These are phyloP conservation scores for Haplosporangium gracile DNA, from an alignment of 192 early-diverging fungal species.

Conservation along the genomic window DNA sequence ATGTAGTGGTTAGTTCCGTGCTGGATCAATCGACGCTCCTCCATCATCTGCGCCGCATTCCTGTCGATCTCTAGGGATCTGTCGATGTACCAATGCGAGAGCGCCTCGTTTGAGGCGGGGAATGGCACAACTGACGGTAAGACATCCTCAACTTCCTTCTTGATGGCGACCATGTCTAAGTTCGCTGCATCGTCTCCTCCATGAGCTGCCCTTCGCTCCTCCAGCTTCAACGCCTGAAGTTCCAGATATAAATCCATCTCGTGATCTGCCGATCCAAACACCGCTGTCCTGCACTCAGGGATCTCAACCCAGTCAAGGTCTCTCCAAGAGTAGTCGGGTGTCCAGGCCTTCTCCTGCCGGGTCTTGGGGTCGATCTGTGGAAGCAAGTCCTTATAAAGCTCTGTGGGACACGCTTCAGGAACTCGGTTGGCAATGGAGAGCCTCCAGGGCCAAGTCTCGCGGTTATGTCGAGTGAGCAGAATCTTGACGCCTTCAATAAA, in stretches of 20 bases:
- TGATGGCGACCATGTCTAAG: conserved; percentile 39
- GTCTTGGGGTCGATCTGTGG: conserved; percentile 36
- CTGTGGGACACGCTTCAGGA: conserved; percentile 68
- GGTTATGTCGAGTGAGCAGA: conserved; percentile 72
- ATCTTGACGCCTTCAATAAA: conserved; percentile 69
- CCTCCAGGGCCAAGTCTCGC: conserved; percentile 70
- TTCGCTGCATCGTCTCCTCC: conserved; percentile 38
- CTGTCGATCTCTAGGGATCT: conserved; percentile 69
- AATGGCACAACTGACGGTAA: conserved; percentile 57
- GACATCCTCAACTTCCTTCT: conserved; percentile 53
- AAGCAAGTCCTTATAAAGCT: conserved; percentile 56
- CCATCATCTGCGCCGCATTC: conserved; percentile 62
- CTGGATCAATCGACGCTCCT: conserved; percentile 67
- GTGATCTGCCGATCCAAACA: conserved; percentile 54
- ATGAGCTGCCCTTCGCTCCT: conserved; percentile 47
- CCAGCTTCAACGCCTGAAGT: conserved; percentile 29
- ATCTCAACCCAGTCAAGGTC: conserved; percentile 71
- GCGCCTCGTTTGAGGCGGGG: conserved; percentile 58
- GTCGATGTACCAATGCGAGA: conserved; percentile 72
- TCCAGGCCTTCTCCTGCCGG: conserved; percentile 36
- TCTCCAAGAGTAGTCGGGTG: conserved; percentile 68
- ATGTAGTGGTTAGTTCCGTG: conserved; percentile 66
- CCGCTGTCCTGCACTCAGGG: conserved; percentile 50
- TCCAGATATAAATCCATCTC: conserved; percentile 39
- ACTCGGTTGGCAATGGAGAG: conserved; percentile 70